Conservation (phyloP, 176 grass and related monocot species). For the Ensete glaucum region DNA sequence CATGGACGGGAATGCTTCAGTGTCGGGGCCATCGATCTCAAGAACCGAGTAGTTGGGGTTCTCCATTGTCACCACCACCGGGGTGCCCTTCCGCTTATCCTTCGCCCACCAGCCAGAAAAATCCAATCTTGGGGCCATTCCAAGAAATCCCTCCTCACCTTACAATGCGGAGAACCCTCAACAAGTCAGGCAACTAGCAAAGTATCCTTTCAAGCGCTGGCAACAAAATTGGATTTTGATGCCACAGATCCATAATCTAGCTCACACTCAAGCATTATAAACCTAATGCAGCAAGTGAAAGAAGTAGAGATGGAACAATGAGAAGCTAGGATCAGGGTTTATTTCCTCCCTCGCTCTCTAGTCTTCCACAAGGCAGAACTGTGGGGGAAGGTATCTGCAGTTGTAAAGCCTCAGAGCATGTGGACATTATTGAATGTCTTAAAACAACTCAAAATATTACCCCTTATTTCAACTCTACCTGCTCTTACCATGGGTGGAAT, state of each 20-base stretch:
- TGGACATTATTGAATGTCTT: conserved; percentile 37
- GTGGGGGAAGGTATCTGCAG: conserved; percentile 27
- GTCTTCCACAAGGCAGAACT: conserved; percentile 6
- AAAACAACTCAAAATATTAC: not conserved
- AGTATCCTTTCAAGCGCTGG: not conserved
- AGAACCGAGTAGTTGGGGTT: conserved; percentile 71
- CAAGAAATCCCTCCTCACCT: not conserved
- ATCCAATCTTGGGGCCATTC: conserved; percentile 42
- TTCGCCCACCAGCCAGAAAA: conserved; percentile 41
- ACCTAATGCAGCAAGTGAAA: not conserved
- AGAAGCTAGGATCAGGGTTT: not conserved
- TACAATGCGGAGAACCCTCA: no score
- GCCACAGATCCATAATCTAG: not conserved
- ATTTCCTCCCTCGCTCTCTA: conserved; percentile 15
- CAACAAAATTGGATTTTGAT: conserved; percentile 9
- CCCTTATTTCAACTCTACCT: not conserved
- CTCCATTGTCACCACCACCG: conserved; percentile 72
- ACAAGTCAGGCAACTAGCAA: not conserved
- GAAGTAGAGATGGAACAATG: not conserved
- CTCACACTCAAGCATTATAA: not conserved
- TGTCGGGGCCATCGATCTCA: conserved; percentile 43
- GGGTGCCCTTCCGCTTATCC: conserved; percentile 36
- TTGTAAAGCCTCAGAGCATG: conserved; percentile 29
- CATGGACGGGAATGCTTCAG: conserved; percentile 28
- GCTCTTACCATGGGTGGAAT: conserved; percentile 9